Evolutionary conservation across 83 land plant species (phyloP).

Genomic region (Larix sibirica): DNA sequence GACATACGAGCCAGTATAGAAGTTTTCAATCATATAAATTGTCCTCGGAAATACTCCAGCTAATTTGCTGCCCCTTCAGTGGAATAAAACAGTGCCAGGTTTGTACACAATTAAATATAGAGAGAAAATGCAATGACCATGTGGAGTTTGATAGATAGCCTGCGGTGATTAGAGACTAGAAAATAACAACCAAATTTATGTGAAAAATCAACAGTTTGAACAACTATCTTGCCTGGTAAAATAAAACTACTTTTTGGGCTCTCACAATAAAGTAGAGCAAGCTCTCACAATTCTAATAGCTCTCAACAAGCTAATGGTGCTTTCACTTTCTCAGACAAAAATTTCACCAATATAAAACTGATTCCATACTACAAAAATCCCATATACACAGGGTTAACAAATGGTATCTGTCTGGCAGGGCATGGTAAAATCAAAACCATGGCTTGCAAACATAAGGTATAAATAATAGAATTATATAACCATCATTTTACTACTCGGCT

Average conservation of each 20-base stretch:
- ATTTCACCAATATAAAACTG: background rate
- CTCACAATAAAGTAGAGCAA: too few species aligned
- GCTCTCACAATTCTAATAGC: background rate
- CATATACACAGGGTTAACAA: background rate
- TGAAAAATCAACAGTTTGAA: background rate
- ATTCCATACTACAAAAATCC: background rate
- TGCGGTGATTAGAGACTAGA: too few species aligned
- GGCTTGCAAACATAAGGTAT: background rate
- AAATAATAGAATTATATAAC: background rate
- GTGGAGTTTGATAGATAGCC: too few species aligned
- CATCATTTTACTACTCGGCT: constrained; percentile 23
- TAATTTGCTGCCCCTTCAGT: too few species aligned
- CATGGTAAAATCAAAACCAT: background rate
- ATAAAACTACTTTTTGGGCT: background rate
- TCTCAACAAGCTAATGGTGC: background rate
- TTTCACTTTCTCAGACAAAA: too few species aligned
- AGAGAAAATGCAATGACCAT: too few species aligned
- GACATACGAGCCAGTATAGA: too few species aligned
- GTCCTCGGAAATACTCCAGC: too few species aligned
- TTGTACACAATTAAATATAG: too few species aligned
- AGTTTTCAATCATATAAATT: too few species aligned
- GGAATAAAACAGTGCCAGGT: too few species aligned
- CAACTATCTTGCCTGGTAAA: background rate
- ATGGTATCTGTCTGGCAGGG: background rate
- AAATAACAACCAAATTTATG: background rate